Percentiles rank a stretch among this genome's conserved stretches.
phyloP scores from a whole-genome alignment of 2,329 filamentous ascomycete species.

The Stromatinia cepivora region DNA sequence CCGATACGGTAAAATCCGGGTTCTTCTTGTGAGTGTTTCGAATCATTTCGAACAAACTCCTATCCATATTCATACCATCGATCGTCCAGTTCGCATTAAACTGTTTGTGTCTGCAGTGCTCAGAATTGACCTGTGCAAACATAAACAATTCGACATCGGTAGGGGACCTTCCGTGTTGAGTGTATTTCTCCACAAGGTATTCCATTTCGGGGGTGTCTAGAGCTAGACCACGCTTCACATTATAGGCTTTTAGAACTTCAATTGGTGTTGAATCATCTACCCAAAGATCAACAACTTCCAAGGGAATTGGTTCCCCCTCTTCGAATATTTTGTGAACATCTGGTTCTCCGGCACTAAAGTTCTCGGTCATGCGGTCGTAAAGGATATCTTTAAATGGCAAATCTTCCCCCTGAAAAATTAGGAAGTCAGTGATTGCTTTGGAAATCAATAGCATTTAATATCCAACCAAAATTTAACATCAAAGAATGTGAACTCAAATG shows the following conservation, averaged over 20 bases:
- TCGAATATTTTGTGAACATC: slow-evolving; percentile 77
- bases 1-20: slow-evolving; percentile 83
- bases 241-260: slow-evolving; percentile 76
- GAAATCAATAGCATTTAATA: background rate
- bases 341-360: slow-evolving; percentile 65
- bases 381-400: slow-evolving; percentile 68
- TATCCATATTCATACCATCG: slow-evolving; percentile 75
- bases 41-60: slow-evolving; percentile 94
- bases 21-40: slow-evolving; percentile 86
- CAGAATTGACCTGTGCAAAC: slow-evolving; percentile 99
- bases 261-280: slow-evolving; percentile 64
- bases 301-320: slow-evolving; percentile 59
- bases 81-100: slow-evolving; percentile 98
- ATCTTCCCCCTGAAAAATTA: slow-evolving; percentile 42
- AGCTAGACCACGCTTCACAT: slow-evolving; percentile 78
- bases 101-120: slow-evolving; percentile 79
- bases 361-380: slow-evolving; percentile 95
- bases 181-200: slow-evolving; percentile 86
- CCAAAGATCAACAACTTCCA: slow-evolving; percentile 76
- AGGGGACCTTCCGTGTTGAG: slow-evolving; percentile 61
- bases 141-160: slow-evolving; percentile 93
- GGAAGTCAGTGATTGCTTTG: background rate
- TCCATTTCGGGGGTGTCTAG: slow-evolving; percentile 88
- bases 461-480: background rate
- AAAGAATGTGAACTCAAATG: background rate